These are phyloP conservation scores for Didymella arachidicola DNA, from an alignment of 2,329 filamentous ascomycete genomes.

Conservation along the genomic window DNA sequence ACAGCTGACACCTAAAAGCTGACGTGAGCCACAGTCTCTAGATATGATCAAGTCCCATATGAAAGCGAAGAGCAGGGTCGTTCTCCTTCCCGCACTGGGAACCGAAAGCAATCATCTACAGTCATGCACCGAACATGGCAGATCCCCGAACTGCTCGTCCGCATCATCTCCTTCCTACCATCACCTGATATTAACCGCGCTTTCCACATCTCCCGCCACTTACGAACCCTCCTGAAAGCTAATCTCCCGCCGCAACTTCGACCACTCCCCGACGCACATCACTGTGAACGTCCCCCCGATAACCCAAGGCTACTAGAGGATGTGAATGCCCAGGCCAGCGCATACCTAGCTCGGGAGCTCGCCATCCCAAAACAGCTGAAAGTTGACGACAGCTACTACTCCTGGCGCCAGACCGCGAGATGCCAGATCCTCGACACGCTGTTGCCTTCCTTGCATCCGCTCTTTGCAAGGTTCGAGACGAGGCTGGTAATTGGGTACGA, in stretches of 20 bases:
- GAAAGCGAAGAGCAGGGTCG: too few relatives aligned
- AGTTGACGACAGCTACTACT: constrained; percentile 19
- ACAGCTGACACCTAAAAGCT: neutral
- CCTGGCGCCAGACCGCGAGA: constrained; percentile 21
- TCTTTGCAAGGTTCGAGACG: neutral
- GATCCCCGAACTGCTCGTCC: constrained; percentile 27
- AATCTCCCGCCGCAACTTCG: constrained; percentile 21
- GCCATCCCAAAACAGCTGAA: constrained; percentile 5
- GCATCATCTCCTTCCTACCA: constrained; percentile 22
- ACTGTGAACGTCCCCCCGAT: neutral
- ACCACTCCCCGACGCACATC: constrained; percentile 13
- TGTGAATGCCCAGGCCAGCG: neutral
- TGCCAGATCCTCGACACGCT: constrained; percentile 14
- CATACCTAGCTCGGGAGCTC: neutral
- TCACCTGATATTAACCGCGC: constrained; percentile 3
- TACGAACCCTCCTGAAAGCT: constrained; percentile 11
- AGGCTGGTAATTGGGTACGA: constrained; percentile 7
- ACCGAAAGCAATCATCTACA: neutral
- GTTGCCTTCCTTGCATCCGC: constrained; percentile 18
- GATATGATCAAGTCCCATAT: neutral
- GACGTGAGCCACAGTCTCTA: constrained; percentile 4
- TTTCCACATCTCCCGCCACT: constrained; percentile 17
- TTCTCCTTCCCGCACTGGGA: neutral
- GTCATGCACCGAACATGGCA: constrained; percentile 25
- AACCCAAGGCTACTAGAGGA: neutral